Percentiles rank a stretch among this genome's conserved stretches.
These are phyloP conservation scores for Hemileia vastatrix DNA, from an alignment of 1,284 basidiomycete species.

Conservation along the genomic window DNA sequence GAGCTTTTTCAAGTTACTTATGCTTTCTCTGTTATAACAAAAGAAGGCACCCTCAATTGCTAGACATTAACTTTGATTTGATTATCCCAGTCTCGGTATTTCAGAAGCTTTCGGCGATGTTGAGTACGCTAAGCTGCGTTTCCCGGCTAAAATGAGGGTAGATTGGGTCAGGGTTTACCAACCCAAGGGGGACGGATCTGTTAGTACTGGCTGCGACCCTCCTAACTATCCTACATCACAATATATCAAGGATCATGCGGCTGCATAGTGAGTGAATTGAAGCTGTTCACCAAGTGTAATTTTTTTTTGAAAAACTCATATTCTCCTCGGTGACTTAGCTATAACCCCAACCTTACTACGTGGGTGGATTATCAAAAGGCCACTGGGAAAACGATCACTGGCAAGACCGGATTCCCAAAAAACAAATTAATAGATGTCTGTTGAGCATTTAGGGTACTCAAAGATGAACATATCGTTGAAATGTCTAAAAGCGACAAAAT, in stretches of 20 bases:
- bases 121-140: conserved; percentile 22
- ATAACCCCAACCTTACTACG: conserved; percentile 47
- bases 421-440: conserved; percentile 21
- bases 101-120: conserved; percentile 28
- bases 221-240: conserved; percentile 61
- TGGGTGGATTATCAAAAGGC: conserved; percentile 35
- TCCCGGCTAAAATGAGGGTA: conserved; percentile 26
- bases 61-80: conserved; percentile 46
- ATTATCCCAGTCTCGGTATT: conserved; percentile 24
- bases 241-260: conserved; percentile 52
- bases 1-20: no score
- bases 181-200: conserved; percentile 44
- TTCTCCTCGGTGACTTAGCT: conserved; percentile 27
- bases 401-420: conserved; percentile 20
- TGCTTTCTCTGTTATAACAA: no score
- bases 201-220: conserved; percentile 76
- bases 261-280: conserved; percentile 11
- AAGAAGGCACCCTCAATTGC: conserved; percentile 34
- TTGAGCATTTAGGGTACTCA: no score
- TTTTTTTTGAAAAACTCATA: neutral
- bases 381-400: conserved; percentile 8
- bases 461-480: no score
- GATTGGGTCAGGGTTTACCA: conserved; percentile 27
- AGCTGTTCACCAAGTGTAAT: neutral
- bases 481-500: no score